These are phyloP conservation scores for Coemansia asiatica DNA, from an alignment of 192 early-diverging fungal species.

Conservation along the genomic window DNA sequence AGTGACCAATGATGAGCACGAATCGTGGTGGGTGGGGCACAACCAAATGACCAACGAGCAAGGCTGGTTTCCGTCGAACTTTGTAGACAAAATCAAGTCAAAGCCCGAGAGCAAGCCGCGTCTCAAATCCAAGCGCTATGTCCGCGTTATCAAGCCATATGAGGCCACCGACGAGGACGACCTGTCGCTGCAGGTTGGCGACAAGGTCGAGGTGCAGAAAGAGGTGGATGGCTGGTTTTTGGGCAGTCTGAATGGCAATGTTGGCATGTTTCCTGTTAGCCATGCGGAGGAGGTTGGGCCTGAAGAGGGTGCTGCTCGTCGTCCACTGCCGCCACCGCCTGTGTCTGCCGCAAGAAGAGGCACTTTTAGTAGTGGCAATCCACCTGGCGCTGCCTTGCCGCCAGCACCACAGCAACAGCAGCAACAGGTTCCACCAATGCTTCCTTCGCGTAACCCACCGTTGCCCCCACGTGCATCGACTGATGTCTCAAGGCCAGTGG, in stretches of 20 bases:
- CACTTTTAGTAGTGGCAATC: slow-evolving; percentile 12
- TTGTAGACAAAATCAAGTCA: slow-evolving; percentile 31
- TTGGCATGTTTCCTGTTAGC: slow-evolving; percentile 67
- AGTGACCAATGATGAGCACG: slow-evolving; percentile 39
- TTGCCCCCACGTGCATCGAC: slow-evolving; percentile 33
- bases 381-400: slow-evolving; percentile 18
- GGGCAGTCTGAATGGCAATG: slow-evolving; percentile 63
- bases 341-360: slow-evolving; percentile 7
- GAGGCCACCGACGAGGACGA: slow-evolving; percentile 66
- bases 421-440: slow-evolving; percentile 19
- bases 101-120: slow-evolving; percentile 17
- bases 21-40: slow-evolving; percentile 44
- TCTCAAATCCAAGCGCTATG: slow-evolving; percentile 28
- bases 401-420: slow-evolving; percentile 11
- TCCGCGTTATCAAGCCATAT: slow-evolving; percentile 46
- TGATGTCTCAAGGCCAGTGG: slow-evolving; percentile 3
- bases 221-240: slow-evolving; percentile 67
- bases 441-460: slow-evolving; percentile 33
- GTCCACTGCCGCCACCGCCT: slow-evolving; percentile 36
- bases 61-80: slow-evolving; percentile 55
- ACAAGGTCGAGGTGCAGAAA: slow-evolving; percentile 60
- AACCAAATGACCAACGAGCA: slow-evolving; percentile 34
- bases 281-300: slow-evolving; percentile 38
- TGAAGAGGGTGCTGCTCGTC: slow-evolving; percentile 12
- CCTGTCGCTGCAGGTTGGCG: slow-evolving; percentile 59